phyloP scores from a whole-genome alignment of 805 yeast species.

The Saturnispora quitensis region DNA sequence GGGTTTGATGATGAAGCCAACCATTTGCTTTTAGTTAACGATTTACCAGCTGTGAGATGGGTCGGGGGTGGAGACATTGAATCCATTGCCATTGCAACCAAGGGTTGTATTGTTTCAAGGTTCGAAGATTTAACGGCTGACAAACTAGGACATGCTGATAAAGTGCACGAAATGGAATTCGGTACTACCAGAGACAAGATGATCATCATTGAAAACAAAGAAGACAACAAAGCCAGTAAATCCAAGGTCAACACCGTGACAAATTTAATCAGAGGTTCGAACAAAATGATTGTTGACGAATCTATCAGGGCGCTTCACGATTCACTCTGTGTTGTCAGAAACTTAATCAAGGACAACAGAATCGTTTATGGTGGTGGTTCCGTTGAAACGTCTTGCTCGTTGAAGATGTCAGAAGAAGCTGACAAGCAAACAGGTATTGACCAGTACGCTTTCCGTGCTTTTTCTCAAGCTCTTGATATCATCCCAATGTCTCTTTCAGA shows the following conservation, averaged over 20 bases:
- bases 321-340: slow-evolving; percentile 94
- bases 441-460: slow-evolving; percentile 96
- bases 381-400: slow-evolving; percentile 88
- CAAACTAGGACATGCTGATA: slow-evolving; percentile 84
- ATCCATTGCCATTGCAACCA: slow-evolving; percentile 92
- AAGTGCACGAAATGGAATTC: slow-evolving; percentile 77
- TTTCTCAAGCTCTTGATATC: slow-evolving; percentile 81
- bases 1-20: slow-evolving; percentile 99
- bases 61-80: slow-evolving; percentile 97
- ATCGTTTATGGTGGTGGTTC: slow-evolving; percentile 99
- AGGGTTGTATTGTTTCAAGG: slow-evolving; percentile 94
- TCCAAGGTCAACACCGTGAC: slow-evolving; percentile 44
- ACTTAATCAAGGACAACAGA: slow-evolving; percentile 81
- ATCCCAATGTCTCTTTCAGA: slow-evolving; percentile 95
- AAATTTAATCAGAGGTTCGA: slow-evolving; percentile 89
- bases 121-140: slow-evolving; percentile 80
- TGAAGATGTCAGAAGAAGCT: slow-evolving; percentile 86
- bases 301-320: slow-evolving; percentile 95
- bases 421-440: slow-evolving; percentile 91
- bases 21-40: slow-evolving; percentile 78
- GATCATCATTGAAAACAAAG: slow-evolving; percentile 87
- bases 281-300: slow-evolving; percentile 96
- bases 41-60: slow-evolving; percentile 96
- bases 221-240: slow-evolving; percentile 50
- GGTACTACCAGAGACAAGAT: slow-evolving; percentile 96